phyloP scores from a whole-genome alignment of 2,329 filamentous ascomycete genomes.

The Cladophialophora exuberans region DNA sequence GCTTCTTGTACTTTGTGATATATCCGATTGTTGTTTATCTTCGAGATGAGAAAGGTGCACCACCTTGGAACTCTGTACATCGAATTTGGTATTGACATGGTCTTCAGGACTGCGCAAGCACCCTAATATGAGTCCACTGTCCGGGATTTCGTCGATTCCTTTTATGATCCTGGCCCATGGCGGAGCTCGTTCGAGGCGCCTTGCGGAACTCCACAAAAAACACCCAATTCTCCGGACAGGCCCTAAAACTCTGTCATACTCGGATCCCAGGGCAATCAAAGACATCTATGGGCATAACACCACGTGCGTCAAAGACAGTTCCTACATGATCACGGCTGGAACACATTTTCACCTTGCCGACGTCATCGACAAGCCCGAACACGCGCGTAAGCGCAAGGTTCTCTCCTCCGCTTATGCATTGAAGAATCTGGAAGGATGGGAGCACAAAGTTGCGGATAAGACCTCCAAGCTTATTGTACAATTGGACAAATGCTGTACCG shows the following conservation, averaged over 20 bases:
- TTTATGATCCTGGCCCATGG: slow-evolving; percentile 36
- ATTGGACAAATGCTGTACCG: slow-evolving; percentile 42
- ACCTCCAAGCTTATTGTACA: slow-evolving; percentile 38
- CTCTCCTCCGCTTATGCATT: slow-evolving; percentile 44
- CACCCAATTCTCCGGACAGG: slow-evolving; percentile 43
- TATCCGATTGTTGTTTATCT: slow-evolving; percentile 50
- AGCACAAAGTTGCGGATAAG: slow-evolving; percentile 46
- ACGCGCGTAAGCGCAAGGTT: slow-evolving; percentile 44
- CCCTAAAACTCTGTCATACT: slow-evolving; percentile 18
- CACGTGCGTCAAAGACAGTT: slow-evolving; percentile 33
- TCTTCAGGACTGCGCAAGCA: slow-evolving; percentile 48
- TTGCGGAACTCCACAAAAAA: slow-evolving; percentile 48
- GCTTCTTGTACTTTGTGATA: slow-evolving; percentile 44
- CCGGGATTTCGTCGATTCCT: slow-evolving; percentile 51
- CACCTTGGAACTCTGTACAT: background rate
- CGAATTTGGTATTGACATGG: background rate
- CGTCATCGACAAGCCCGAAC: slow-evolving; percentile 44
- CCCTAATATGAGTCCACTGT: slow-evolving; percentile 47
- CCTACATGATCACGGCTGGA: slow-evolving; percentile 9
- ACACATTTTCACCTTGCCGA: slow-evolving; percentile 34
- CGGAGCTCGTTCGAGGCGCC: slow-evolving; percentile 30
- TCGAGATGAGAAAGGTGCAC: slow-evolving; percentile 47
- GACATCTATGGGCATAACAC: slow-evolving; percentile 47
- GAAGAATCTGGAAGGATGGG: slow-evolving; percentile 48
- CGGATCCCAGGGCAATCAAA: slow-evolving; percentile 28